Conservation (phyloP, 164 flowering plant genomes). For the Hamamelis virginiana region DNA sequence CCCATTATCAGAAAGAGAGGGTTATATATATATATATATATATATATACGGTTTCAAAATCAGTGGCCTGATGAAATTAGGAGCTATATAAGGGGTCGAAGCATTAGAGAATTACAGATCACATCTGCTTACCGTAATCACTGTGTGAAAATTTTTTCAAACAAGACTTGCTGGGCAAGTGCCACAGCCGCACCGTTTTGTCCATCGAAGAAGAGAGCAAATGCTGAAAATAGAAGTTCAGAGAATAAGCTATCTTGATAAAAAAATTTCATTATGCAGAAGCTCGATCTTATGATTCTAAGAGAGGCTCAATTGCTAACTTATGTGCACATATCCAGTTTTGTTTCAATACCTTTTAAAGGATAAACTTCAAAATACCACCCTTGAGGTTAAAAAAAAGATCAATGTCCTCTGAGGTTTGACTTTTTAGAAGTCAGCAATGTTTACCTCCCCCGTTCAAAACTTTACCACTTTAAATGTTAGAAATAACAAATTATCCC, state of each 20-base stretch:
- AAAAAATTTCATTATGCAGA: neutral
- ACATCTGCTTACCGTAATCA: conserved; percentile 73
- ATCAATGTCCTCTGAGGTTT: neutral
- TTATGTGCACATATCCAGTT: neutral
- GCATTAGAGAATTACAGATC: neutral
- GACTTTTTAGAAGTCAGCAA: neutral
- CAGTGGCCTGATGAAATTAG: neutral
- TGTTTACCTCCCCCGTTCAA: neutral
- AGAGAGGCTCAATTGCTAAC: neutral
- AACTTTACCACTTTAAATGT: neutral
- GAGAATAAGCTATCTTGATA: neutral
- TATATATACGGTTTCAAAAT: neutral
- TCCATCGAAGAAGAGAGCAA: conserved; percentile 99
- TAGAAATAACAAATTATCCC: no score
- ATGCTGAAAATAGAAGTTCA: conserved; percentile 44
- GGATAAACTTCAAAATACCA: neutral
- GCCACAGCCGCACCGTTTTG: conserved; percentile 97
- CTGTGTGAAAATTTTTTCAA: conserved; percentile 89
- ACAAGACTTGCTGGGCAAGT: conserved; percentile 78
- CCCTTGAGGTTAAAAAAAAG: neutral
- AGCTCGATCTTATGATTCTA: neutral
- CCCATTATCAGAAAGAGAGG: neutral
- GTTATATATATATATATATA: neutral
- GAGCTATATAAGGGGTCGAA: neutral
- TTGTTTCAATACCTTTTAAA: neutral